These are phyloP conservation scores for Purshia tridentata DNA, from an alignment of 306 rosid genomes.

Conservation along the genomic window DNA sequence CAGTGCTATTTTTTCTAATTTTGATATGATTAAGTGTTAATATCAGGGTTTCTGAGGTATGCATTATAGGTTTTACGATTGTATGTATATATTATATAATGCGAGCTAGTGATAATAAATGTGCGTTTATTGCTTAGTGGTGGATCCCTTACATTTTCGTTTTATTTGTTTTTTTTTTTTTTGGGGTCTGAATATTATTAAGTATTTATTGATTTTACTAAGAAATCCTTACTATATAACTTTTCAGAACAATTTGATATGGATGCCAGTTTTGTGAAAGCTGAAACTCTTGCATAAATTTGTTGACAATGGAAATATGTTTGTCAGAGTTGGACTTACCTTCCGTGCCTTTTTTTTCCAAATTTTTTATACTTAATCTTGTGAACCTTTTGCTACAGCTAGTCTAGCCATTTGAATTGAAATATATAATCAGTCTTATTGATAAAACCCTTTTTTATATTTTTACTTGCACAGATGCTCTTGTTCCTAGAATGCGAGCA, in stretches of 20 bases:
- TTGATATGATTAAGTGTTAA: not conserved
- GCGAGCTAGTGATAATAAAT: not conserved
- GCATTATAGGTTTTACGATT: not conserved
- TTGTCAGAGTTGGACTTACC: no score
- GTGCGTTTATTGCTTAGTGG: not conserved
- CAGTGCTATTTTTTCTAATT: not conserved
- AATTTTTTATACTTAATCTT: not conserved
- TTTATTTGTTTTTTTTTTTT: not conserved
- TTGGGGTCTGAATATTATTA: not conserved
- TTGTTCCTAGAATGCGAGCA: slow-evolving; percentile 25
- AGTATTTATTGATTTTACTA: not conserved
- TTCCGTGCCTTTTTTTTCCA: no score
- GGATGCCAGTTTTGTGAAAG: not conserved
- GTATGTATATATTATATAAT: not conserved
- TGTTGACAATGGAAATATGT: not conserved
- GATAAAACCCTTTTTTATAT: not conserved
- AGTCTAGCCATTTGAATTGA: not conserved
- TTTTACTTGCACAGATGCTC: slow-evolving; percentile 25
- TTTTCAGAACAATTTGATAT: not conserved
- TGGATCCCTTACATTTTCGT: no score
- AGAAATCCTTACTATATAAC: not conserved
- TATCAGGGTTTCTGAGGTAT: not conserved
- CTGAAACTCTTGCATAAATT: not conserved
- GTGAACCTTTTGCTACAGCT: not conserved
- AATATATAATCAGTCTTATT: not conserved